phyloP scores from a whole-genome alignment of 2,329 filamentous ascomycete genomes.

The Teratosphaeria epicoccoides region DNA sequence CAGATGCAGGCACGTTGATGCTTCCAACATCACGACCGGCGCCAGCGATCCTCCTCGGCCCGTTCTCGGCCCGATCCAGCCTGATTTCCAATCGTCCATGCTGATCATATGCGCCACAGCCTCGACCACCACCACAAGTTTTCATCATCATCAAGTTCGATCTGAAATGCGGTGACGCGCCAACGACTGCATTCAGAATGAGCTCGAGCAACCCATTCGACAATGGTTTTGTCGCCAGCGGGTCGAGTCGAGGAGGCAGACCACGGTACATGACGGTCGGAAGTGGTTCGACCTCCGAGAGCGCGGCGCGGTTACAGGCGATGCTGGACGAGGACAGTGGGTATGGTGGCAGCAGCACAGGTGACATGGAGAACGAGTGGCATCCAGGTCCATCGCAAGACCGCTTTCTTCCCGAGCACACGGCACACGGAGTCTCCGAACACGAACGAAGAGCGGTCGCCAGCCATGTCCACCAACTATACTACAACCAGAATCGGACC shows the following conservation, averaged over 20 bases:
- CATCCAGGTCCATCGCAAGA: slow-evolving; percentile 47
- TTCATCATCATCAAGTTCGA: neutral
- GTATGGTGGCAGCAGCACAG: slow-evolving; percentile 68
- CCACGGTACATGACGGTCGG: slow-evolving; percentile 84
- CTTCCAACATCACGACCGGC: neutral
- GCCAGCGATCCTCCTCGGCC: neutral
- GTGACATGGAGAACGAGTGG: slow-evolving; percentile 44
- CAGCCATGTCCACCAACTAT: slow-evolving; percentile 81
- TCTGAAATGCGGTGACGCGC: neutral
- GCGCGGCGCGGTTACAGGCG: slow-evolving; percentile 68
- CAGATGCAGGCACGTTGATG: neutral
- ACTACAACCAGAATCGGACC: slow-evolving; percentile 86
- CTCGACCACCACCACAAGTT: neutral
- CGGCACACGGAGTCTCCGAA: slow-evolving; percentile 46
- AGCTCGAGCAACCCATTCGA: slow-evolving; percentile 23
- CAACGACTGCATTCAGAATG: slow-evolving; percentile 16
- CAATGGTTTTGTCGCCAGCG: slow-evolving; percentile 17
- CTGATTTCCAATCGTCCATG: neutral
- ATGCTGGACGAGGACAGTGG: slow-evolving; percentile 83
- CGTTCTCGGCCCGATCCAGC: neutral
- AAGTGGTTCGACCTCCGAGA: slow-evolving; percentile 67
- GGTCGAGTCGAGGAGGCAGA: slow-evolving; percentile 20
- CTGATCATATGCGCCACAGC: neutral
- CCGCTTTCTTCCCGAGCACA: slow-evolving; percentile 46
- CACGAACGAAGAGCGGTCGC: slow-evolving; percentile 59